Base-by-base conservation (phyloP, 495 filamentous ascomycete genomes). In the Cercophora newfieldiana region DNA sequence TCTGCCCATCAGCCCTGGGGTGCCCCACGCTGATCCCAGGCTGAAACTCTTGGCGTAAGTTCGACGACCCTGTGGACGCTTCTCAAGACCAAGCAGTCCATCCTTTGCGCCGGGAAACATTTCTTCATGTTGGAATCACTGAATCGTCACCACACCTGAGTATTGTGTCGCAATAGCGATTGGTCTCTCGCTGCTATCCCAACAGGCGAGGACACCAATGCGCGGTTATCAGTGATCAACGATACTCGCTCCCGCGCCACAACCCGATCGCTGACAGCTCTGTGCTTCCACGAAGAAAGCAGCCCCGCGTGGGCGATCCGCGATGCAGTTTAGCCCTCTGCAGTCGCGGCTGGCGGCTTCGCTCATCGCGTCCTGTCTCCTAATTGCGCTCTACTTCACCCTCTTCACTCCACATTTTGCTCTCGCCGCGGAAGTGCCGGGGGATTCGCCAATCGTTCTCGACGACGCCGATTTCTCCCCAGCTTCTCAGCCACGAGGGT, bases 301-400 rank as follows among this genome's bases (percentile, higher is more conserved):
- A 56, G 73, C 75, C 73, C 74, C 66, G 61, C 61, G 74, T 73
- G 79, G 80, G 73, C 75, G 74, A 75, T 73, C 65, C 68, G 71
- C 63, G 60, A 91, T 91, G 88, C 87, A 86, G 71, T 80, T 86
- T 68, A 86, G 85, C 72, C 86, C 83, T 66, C 78, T 90, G 66
- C 89, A 90, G 82, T 89, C 86, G 77, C 87, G 87, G 68, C 78
- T 93, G 68, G 86, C 83, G 74, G 88, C 89, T 72, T 89, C 85
- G 31, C 68, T 88, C 65, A 75, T 83, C 72, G 84, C 85, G 48
- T 83, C 85, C 30, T 72, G 84, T 51, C 69, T 88, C 33, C 66
- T 90, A 29, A 64, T 87, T 37, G 56, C 86, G 37, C 68, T 91
- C 59, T 87, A 86, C 70, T 71, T 88, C 63, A 73, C 79, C 33